Conservation (phyloP, 176 grass and related monocot genomes). For the Oryza coarctata region DNA sequence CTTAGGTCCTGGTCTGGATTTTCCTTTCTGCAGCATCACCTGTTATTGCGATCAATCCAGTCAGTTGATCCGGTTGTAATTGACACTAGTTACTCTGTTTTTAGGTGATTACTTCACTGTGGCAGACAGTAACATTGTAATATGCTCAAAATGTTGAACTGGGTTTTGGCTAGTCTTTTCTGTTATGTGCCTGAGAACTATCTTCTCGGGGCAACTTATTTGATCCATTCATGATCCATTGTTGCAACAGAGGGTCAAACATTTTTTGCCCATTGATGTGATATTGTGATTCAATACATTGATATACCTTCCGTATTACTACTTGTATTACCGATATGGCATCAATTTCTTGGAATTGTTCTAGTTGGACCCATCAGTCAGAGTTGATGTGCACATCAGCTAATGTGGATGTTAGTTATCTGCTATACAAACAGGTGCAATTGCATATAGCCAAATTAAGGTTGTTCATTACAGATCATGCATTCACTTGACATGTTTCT, state of each 20-base stretch:
- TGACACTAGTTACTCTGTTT: constrained; percentile 16
- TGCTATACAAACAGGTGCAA: not conserved
- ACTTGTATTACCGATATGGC: not conserved
- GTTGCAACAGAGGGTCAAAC: not conserved
- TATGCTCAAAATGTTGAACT: constrained; percentile 1
- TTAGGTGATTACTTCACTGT: constrained; percentile 19
- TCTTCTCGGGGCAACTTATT: not conserved
- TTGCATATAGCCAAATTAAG: not conserved
- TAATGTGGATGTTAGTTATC: not conserved
- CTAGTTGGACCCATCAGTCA: not conserved
- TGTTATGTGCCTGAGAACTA: not conserved
- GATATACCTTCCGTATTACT: not conserved
- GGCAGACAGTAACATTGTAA: constrained; percentile 26
- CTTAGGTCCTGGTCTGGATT: constrained; percentile 22
- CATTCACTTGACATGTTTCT: not conserved
- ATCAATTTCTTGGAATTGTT: not conserved
- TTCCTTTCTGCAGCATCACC: not conserved
- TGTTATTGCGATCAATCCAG: constrained; percentile 36
- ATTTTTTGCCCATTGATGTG: not conserved
- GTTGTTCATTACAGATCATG: not conserved
- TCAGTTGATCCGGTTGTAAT: constrained; percentile 40
- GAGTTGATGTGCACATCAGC: not conserved
- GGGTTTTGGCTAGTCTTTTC: constrained; percentile 5
- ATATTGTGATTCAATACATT: not conserved
- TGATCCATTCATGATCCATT: constrained; percentile 1